These are phyloP conservation scores for Penicillium lagena DNA, from an alignment of 495 filamentous ascomycete species.

Conservation along the genomic window DNA sequence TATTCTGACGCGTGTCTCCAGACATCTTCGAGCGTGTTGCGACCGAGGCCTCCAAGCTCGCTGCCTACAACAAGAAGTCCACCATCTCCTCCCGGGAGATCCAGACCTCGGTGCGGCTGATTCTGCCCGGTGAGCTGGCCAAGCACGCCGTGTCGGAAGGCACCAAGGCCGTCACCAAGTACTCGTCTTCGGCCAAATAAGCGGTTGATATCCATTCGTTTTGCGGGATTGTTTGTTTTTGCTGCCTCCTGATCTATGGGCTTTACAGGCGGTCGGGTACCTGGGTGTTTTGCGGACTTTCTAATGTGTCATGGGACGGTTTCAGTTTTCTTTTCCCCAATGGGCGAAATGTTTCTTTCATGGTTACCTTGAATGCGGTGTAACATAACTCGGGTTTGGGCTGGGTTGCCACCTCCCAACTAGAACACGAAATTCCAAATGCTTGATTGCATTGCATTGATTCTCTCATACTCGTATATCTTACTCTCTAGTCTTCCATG, in stretches of 20 bases:
- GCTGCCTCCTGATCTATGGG: conserved; percentile 51
- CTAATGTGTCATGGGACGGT: conserved; percentile 89
- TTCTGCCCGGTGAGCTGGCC: conserved; percentile 95
- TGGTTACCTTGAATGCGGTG: conserved; percentile 63
- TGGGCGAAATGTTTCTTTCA: conserved; percentile 67
- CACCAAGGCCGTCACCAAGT: conserved; percentile 99
- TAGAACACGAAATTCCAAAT: conserved; percentile 47
- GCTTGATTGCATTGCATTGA: conserved; percentile 43
- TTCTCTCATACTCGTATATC: neutral
- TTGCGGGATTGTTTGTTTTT: conserved; percentile 44
- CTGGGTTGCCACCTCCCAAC: conserved; percentile 29
- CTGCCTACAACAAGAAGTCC: conserved; percentile 99
- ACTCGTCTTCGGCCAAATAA: conserved; percentile 99
- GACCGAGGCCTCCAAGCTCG: conserved; percentile 97
- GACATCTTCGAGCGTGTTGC: conserved; percentile 99
- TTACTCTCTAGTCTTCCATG: conserved; percentile 12
- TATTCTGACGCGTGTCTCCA: conserved; percentile 28
- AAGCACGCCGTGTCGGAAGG: conserved; percentile 99
- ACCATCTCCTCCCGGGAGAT: conserved; percentile 99
- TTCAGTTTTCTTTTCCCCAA: conserved; percentile 52
- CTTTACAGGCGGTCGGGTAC: conserved; percentile 54
- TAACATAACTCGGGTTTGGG: conserved; percentile 65
- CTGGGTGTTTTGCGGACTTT: conserved; percentile 63
- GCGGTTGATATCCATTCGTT: conserved; percentile 35
- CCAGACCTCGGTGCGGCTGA: conserved; percentile 96